Conservation (phyloP, 257 asterid genomes). For the Ocimum tenuiflorum region DNA sequence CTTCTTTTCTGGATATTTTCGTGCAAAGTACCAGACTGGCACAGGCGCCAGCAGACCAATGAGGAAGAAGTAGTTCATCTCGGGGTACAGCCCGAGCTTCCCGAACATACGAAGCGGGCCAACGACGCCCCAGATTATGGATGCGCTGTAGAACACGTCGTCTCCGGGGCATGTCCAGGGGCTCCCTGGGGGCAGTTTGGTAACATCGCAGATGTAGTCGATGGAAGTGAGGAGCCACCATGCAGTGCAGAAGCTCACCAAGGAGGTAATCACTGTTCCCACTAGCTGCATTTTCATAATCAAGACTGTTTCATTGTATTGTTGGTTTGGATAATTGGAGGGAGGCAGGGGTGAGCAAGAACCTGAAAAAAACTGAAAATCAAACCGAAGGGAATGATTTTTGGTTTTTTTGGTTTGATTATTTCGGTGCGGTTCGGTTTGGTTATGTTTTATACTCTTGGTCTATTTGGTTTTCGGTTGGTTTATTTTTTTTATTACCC, state of each 20-base stretch:
- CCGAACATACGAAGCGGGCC: constrained; percentile 75
- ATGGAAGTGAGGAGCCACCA: constrained; percentile 66
- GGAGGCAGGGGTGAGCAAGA: too few relatives aligned
- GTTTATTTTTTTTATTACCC: too few relatives aligned
- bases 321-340: background rate
- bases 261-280: constrained; percentile 52
- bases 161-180: constrained; percentile 86
- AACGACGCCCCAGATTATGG: constrained; percentile 71
- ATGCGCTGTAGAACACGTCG: constrained; percentile 71
- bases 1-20: constrained; percentile 46
- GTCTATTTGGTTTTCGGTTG: too few relatives aligned
- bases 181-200: constrained; percentile 50
- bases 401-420: too few relatives aligned
- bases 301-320: background rate
- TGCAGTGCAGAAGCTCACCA: constrained; percentile 54
- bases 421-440: too few relatives aligned
- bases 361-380: too few relatives aligned
- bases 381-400: too few relatives aligned
- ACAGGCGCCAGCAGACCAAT: constrained; percentile 49
- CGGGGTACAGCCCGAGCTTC: constrained; percentile 53
- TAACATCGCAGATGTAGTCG: constrained; percentile 42
- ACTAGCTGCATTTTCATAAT: constrained; percentile 31
- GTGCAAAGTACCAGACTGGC: constrained; percentile 47
- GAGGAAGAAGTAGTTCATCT: constrained; percentile 60
- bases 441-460: too few relatives aligned